Conservation (phyloP, 2,329 filamentous ascomycete species). For the Septoria linicola region DNA sequence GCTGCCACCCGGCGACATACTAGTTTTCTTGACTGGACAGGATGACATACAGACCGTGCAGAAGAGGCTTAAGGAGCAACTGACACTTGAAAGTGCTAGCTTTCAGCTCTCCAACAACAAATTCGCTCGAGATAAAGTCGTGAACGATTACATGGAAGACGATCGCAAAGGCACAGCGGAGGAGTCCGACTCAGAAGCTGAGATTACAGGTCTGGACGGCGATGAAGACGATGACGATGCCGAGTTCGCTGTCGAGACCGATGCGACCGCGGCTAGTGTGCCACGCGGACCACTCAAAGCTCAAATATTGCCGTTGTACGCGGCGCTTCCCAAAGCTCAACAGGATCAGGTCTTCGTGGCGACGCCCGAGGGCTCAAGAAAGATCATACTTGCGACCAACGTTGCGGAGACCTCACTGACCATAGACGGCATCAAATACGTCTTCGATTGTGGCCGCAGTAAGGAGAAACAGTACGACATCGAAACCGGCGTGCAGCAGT, state of each 20-base stretch:
- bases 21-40: conserved; percentile 92
- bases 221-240: conserved; percentile 55
- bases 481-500: conserved; percentile 89
- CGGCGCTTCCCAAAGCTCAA: conserved; percentile 82
- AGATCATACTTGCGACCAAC: conserved; percentile 91
- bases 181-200: conserved; percentile 58
- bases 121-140: neutral
- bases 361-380: conserved; percentile 72
- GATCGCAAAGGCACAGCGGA: conserved; percentile 45
- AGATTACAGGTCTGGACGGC: conserved; percentile 60
- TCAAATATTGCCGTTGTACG: conserved; percentile 91
- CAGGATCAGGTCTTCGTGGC: conserved; percentile 88
- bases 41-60: conserved; percentile 85
- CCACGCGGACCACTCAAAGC: conserved; percentile 60
- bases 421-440: conserved; percentile 90
- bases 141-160: conserved; percentile 36
- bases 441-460: conserved; percentile 88
- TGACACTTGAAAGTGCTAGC: conserved; percentile 50
- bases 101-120: conserved; percentile 20
- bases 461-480: conserved; percentile 90
- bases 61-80: conserved; percentile 72
- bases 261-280: conserved; percentile 46
- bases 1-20: conserved; percentile 82
- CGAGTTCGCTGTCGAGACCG: conserved; percentile 53
- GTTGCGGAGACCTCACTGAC: conserved; percentile 96